These are phyloP conservation scores for Eucalyptus dawsonii DNA, from an alignment of 345 rosid species.

Conservation along the genomic window DNA sequence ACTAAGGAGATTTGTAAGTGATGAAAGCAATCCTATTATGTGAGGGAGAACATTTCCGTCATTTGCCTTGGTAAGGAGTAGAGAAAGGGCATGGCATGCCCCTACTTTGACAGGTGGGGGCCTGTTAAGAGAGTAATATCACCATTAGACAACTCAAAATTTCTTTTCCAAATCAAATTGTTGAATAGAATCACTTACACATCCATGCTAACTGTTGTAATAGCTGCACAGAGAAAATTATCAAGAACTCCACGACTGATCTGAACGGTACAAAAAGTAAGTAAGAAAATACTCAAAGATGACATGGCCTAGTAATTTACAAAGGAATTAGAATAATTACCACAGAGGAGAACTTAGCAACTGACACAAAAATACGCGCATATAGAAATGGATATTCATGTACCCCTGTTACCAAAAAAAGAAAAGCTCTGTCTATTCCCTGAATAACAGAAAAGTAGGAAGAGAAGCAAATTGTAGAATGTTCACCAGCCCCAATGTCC, in stretches of 20 bases:
- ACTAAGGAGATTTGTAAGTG: slow-evolving; percentile 71
- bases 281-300: not conserved
- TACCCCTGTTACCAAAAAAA: slow-evolving; percentile 46
- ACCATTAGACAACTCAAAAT: slow-evolving; percentile 1
- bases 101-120: slow-evolving; percentile 91
- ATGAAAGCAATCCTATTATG: slow-evolving; percentile 54
- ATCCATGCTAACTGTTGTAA: slow-evolving; percentile 52
- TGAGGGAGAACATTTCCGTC: slow-evolving; percentile 46
- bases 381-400: slow-evolving; percentile 89
- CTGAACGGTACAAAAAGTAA: slow-evolving; percentile 21
- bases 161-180: not conserved
- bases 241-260: slow-evolving; percentile 57
- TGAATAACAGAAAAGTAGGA: not conserved
- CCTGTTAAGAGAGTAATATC: slow-evolving; percentile 20
- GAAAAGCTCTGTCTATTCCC: not conserved
- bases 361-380: slow-evolving; percentile 63
- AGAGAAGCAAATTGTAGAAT: not conserved
- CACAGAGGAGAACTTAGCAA: slow-evolving; percentile 80
- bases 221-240: slow-evolving; percentile 63
- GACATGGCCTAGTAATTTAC: not conserved
- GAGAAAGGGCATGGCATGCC: slow-evolving; percentile 80
- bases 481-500: slow-evolving; percentile 49
- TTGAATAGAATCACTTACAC: slow-evolving; percentile 35
- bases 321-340: slow-evolving; percentile 23
- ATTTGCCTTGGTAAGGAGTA: slow-evolving; percentile 68